Evolutionary conservation across 2,329 filamentous ascomycete species (phyloP), one percentile per base, ranked within the genome.

Genomic region (Penicillium sp.): DNA sequence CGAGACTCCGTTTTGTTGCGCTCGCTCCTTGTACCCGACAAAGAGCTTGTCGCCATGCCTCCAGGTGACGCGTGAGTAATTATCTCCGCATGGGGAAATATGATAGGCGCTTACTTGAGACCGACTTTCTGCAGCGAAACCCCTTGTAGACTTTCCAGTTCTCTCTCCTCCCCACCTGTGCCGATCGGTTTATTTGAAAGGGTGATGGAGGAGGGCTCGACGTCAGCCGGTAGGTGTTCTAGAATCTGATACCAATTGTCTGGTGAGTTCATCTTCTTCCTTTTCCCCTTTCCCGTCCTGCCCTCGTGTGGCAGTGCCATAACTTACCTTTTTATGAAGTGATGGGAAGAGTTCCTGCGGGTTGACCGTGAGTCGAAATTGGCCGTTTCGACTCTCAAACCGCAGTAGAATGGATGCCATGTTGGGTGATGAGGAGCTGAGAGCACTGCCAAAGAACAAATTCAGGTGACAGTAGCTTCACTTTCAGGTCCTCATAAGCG

Each of bases 1-100:
- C 12, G 58, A 44, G 6, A 58, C 29, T 14, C 79, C 80, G 56
- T 83, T 83, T 34, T 77, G 69, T 35, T 70, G 57, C 16, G 72
- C 55, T 25, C 79, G 75, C 61, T 87, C 80, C 59, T 84, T 75
- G 72, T 95, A 99, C 57, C 81, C 84, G 58, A 97, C 76, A 71
- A 90, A 99, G 56, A 99, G 82, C 65, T 95, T 83, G 65, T 95
- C 90, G 55, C 93, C 93, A 67, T 99, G 89, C 55, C 88, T 93
- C 29, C 49, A 66, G 60, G 43, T 25, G n/a, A 34, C 11, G 47
- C 30, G 42, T 60, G 41, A 61, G 57, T 50, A 27, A 49, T 44
- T 34, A 9, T 14, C 18, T 27, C 5, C 22, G 14, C 25, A 13
- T 3, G 30, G 5, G 33, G 3, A 1, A 31, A 30, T 30, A 33